phyloP scores from a whole-genome alignment of 495 filamentous ascomycete genomes.

The Aspergillus carlsbadensis region DNA sequence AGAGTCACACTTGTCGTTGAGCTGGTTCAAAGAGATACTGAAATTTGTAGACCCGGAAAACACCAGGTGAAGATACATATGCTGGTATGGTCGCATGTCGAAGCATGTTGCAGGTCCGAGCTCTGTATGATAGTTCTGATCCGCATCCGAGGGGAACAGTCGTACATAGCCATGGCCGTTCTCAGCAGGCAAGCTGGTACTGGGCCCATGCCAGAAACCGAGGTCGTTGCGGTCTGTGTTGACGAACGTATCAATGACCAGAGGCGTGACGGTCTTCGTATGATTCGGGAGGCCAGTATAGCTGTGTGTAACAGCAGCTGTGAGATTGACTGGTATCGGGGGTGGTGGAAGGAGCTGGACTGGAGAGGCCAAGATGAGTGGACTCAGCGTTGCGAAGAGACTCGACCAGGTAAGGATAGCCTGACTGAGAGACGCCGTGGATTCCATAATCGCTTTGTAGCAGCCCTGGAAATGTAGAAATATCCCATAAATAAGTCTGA shows the following conservation, averaged over 20 bases:
- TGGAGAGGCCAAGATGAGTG: not conserved
- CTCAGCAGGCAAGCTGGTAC: conserved; percentile 56
- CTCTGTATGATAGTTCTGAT: conserved; percentile 69
- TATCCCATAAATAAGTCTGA: not conserved
- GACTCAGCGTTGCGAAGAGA: not conserved
- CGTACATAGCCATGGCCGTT: conserved; percentile 52
- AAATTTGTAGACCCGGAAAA: conserved; percentile 68
- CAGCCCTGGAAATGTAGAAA: not conserved
- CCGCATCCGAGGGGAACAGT: conserved; percentile 63
- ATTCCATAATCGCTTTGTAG: not conserved
- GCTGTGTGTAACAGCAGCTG: conserved; percentile 18
- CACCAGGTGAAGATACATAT: conserved; percentile 66
- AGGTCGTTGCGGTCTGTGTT: conserved; percentile 58
- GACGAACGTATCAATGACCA: conserved; percentile 70
- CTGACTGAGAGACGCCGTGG: not conserved
- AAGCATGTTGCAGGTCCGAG: conserved; percentile 55
- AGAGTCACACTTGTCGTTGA: conserved; percentile 63
- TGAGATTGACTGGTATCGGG: not conserved
- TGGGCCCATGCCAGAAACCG: conserved; percentile 69
- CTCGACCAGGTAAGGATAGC: not conserved
- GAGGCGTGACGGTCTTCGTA: conserved; percentile 10
- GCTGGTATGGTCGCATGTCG: conserved; percentile 54
- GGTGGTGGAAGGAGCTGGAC: conserved; percentile 14
- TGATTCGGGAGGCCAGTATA: conserved; percentile 4
- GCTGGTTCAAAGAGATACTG: conserved; percentile 68